These are phyloP conservation scores for Angomonas ambiguus DNA, from an alignment of 208 protist genomes.

Conservation along the genomic window DNA sequence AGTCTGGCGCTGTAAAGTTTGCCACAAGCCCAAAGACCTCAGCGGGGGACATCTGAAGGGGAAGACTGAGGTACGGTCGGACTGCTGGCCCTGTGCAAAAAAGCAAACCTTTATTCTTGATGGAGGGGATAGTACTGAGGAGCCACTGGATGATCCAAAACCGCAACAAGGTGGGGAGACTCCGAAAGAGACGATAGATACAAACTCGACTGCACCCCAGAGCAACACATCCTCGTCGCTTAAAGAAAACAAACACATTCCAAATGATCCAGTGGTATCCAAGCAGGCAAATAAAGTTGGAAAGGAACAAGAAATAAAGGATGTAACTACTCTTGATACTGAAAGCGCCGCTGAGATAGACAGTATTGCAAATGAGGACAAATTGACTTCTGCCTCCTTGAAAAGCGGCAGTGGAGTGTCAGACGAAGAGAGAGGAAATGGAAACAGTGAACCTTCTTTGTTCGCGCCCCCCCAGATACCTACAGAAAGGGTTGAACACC, in stretches of 20 bases:
- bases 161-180: not conserved
- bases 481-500: not conserved
- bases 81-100: constrained; percentile 55
- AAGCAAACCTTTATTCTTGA: constrained; percentile 33
- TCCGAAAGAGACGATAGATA: not conserved
- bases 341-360: too few species aligned
- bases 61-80: constrained; percentile 41
- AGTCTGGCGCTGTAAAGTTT: constrained; percentile 36
- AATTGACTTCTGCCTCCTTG: too few species aligned
- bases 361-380: too few species aligned
- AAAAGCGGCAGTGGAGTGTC: not conserved
- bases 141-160: not conserved
- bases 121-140: not conserved
- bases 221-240: too few species aligned
- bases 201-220: too few species aligned
- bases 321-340: too few species aligned
- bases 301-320: too few species aligned
- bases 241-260: too few species aligned
- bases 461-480: not conserved
- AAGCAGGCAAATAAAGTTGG: too few species aligned
- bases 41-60: constrained; percentile 36
- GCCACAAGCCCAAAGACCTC: constrained; percentile 48
- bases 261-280: too few species aligned
- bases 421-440: not conserved
- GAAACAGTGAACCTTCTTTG: not conserved